Conservation (phyloP, 1,284 basidiomycete species). For the Apiotrichum laibachii region DNA sequence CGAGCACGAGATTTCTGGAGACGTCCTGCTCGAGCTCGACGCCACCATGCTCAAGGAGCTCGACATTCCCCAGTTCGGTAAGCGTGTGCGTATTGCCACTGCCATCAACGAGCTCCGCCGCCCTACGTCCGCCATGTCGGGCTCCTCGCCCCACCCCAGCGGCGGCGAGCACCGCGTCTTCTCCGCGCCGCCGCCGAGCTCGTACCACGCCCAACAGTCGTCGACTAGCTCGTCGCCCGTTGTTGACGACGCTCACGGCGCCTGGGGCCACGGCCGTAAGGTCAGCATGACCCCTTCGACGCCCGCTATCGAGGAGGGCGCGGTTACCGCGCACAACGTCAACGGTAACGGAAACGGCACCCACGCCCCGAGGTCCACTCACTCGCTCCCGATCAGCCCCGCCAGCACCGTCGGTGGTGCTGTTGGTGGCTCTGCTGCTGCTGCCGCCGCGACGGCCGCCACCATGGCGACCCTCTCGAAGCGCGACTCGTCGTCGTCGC, state of each 20-base stretch:
- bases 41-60: slow-evolving; percentile 92
- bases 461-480: slow-evolving; percentile 28
- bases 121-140: slow-evolving; percentile 58
- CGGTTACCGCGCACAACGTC: not conserved
- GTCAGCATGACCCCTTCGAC: slow-evolving; percentile 31
- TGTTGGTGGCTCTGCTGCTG: not conserved
- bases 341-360: not conserved
- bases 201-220: not conserved
- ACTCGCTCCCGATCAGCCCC: slow-evolving; percentile 12
- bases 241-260: slow-evolving; percentile 21
- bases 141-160: slow-evolving; percentile 19
- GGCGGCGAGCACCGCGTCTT: not conserved
- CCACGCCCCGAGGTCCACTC: slow-evolving; percentile 2
- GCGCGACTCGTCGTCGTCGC: slow-evolving; percentile 43
- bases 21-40: slow-evolving; percentile 92
- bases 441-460: slow-evolving; percentile 6
- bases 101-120: slow-evolving; percentile 86
- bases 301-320: slow-evolving; percentile 23
- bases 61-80: slow-evolving; percentile 90
- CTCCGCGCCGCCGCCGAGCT: slow-evolving; percentile 7
- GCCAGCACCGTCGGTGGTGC: not conserved
- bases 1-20: slow-evolving; percentile 95
- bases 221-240: slow-evolving; percentile 5
- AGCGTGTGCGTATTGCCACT: slow-evolving; percentile 87
- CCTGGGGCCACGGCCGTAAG: slow-evolving; percentile 34